Evolutionary conservation across 78 protist genomes (phyloP).

Genomic region (Polysphondylium violaceum): DNA sequence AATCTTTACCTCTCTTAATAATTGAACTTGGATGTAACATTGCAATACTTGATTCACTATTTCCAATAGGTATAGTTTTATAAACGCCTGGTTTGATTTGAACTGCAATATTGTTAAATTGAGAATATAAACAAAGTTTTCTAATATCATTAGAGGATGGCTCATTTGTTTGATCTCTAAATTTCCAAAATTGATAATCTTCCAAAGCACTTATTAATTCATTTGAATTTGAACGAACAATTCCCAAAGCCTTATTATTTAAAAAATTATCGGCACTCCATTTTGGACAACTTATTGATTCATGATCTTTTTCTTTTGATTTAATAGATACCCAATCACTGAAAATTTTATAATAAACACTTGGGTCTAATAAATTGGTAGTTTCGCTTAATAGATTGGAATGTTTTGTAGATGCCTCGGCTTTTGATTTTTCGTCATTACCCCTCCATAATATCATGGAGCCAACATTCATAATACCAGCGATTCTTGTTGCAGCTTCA

Average conservation of each 20-base stretch:
- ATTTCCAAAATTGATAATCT: neutral
- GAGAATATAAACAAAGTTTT: neutral
- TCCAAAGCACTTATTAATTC: neutral
- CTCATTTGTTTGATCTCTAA: neutral
- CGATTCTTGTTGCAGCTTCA: neutral
- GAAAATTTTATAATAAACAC: no score
- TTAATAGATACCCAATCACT: neutral
- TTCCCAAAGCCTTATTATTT: neutral
- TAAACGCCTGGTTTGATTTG: neutral
- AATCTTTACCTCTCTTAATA: no score
- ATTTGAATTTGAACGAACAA: neutral
- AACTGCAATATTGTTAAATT: neutral
- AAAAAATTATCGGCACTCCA: neutral
- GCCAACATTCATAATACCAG: neutral
- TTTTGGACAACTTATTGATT: neutral
- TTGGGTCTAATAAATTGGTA: neutral
- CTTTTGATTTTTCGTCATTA: neutral
- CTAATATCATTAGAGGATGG: neutral
- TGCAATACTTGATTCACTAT: neutral
- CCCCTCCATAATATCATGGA: neutral
- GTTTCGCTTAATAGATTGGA: neutral
- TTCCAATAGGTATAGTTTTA: neutral
- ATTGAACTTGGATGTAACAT: neutral
- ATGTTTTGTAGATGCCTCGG: neutral
- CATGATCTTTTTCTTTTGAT: neutral